phyloP scores from a whole-genome alignment of 2,329 filamentous ascomycete genomes.

The Fusarium sarcochroum region DNA sequence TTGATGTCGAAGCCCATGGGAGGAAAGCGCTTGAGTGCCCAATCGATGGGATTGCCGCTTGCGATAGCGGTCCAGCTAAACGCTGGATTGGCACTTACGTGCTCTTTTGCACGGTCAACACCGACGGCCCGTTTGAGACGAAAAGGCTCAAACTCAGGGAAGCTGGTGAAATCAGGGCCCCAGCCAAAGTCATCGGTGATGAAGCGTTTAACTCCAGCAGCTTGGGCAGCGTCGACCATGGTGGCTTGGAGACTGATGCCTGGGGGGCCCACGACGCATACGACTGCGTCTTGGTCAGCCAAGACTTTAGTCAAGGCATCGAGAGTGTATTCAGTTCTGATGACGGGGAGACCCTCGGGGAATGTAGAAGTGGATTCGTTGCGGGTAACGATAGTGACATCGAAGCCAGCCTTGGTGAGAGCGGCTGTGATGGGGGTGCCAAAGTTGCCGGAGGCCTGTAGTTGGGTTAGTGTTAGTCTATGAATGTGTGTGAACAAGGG shows the following conservation, averaged over 20 bases:
- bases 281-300: constrained; percentile 22
- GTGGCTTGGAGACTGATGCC: constrained; percentile 25
- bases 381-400: constrained; percentile 32
- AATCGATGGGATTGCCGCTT: constrained; percentile 33
- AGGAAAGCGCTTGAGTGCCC: constrained; percentile 35
- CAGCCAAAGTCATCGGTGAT: constrained; percentile 35
- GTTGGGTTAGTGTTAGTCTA: neutral
- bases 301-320: constrained; percentile 9
- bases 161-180: constrained; percentile 29
- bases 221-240: constrained; percentile 35
- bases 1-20: constrained; percentile 31
- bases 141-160: constrained; percentile 30
- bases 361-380: constrained; percentile 33
- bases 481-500: accelerated
- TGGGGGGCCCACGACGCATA: constrained; percentile 27
- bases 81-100: constrained; percentile 1
- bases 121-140: constrained; percentile 23
- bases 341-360: constrained; percentile 2
- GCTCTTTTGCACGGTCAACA: constrained; percentile 13
- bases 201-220: constrained; percentile 34
- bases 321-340: constrained; percentile 8
- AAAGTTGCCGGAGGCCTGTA: constrained; percentile 39
- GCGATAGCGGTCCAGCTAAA: constrained; percentile 37
- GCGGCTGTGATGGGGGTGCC: constrained; percentile 36
- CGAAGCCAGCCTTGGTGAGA: constrained; percentile 24